These are phyloP conservation scores for Hypericum androsaemum DNA, from an alignment of 345 rosid species.

Conservation along the genomic window DNA sequence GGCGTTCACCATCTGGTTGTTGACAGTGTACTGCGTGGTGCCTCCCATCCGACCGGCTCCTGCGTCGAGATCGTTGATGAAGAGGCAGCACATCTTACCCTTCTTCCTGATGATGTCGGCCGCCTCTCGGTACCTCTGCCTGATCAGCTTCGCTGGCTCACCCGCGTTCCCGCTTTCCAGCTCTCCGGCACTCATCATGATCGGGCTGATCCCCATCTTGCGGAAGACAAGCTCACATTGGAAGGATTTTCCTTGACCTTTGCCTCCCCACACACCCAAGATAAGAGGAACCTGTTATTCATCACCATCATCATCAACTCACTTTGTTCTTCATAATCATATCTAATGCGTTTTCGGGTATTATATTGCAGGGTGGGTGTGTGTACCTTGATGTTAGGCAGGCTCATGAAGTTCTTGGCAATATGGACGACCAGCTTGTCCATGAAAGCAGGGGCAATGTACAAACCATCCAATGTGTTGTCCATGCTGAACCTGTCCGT, in stretches of 20 bases:
- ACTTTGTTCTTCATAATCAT: no score
- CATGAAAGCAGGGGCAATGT: slow-evolving; percentile 98
- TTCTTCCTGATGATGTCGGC: slow-evolving; percentile 75
- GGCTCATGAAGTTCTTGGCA: slow-evolving; percentile 85
- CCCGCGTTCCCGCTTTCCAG: slow-evolving; percentile 96
- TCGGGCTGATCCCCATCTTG: slow-evolving; percentile 99
- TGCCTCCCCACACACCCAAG: slow-evolving; percentile 99
- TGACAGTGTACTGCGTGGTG: slow-evolving; percentile 91
- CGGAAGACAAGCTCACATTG: slow-evolving; percentile 95
- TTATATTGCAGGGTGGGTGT: not conserved
- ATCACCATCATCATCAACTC: no score
- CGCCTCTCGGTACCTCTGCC: slow-evolving; percentile 98
- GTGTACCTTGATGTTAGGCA: slow-evolving; percentile 84
- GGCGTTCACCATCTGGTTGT: slow-evolving; percentile 99
- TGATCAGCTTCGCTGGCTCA: slow-evolving; percentile 90
- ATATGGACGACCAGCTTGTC: slow-evolving; percentile 96
- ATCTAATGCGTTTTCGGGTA: no score
- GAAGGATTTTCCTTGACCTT: slow-evolving; percentile 98
- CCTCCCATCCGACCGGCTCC: slow-evolving; percentile 97
- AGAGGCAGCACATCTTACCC: slow-evolving; percentile 89
- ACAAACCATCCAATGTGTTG: slow-evolving; percentile 71
- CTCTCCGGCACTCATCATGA: slow-evolving; percentile 99
- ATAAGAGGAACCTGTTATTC: slow-evolving; percentile 73
- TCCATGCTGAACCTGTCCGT: slow-evolving; percentile 55
- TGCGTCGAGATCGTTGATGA: slow-evolving; percentile 97